These are phyloP conservation scores for Ajuga chamaepitys DNA, from an alignment of 257 asterid species.

Conservation along the genomic window DNA sequence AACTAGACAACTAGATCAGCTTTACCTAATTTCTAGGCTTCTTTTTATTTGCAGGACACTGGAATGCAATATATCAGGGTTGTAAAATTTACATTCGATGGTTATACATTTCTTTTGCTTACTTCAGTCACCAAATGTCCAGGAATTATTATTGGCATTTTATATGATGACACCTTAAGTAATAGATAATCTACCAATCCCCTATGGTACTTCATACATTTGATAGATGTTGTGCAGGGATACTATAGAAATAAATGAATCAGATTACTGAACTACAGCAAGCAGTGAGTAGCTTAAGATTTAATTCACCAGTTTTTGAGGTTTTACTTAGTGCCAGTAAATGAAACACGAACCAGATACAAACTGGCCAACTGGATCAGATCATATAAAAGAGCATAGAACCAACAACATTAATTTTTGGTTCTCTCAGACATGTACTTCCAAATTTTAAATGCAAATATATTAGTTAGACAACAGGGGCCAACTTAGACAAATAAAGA, in stretches of 20 bases:
- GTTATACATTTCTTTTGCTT: background rate
- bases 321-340: background rate
- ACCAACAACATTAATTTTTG: background rate
- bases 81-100: background rate
- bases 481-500: background rate
- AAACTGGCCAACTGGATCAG: background rate
- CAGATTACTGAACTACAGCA: conserved; percentile 6
- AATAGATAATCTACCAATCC: background rate
- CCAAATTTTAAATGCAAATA: conserved; percentile 4
- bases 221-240: background rate
- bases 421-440: background rate
- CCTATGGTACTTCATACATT: background rate
- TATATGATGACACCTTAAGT: background rate
- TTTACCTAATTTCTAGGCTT: background rate
- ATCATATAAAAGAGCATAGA: background rate
- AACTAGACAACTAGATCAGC: background rate
- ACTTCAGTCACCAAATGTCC: background rate
- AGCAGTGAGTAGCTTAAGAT: background rate
- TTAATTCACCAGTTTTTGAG: background rate
- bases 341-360: background rate
- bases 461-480: background rate
- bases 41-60: background rate
- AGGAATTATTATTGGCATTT: conserved; percentile 2
- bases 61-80: background rate
- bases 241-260: background rate